Evolutionary conservation across 345 rosid species (phyloP), one percentile per base, ranked within the genome.

Genomic region (Salix exigua): DNA sequence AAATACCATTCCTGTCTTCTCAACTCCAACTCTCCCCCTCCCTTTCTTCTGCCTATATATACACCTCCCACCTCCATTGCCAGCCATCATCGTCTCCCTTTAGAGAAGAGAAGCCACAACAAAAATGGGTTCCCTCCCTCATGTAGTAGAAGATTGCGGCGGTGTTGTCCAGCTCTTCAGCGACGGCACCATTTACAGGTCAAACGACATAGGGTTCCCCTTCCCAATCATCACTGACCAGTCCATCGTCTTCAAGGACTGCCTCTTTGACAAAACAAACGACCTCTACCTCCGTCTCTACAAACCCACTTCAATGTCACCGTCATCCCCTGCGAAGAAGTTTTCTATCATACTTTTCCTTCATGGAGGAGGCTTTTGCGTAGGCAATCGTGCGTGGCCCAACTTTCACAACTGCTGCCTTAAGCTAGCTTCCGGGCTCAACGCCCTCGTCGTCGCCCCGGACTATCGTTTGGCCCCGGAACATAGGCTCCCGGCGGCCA

Each of bases 311-410:
- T 78, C 76, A 2, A 3, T 37, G 26, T 25, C 62, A 11, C 14
- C 18, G 1, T 14, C 58, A 61, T 25, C 35, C 18, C 63, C 63
- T 23, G 4, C 63, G 10, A 9, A 55, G 2, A 80, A 75, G 74
- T 66, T 81, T 51, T 71, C 80, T 9, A 13, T 81, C 25, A 9
- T 81, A 2, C n/a, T 81, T 30, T 81, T 50, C 76, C 25, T 94
- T 76, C 98, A 91, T 66, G 98, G 98, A 1, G 98, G 98, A 3
- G 98, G 98, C 0, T 94, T 94, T 58, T 94, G 97, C 67, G 80
- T 92, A 2, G 97, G 98, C 46, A 89, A 97, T 7, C 86, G 91
- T 3, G 63, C 70, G 42, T 94, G 96, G 97, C 96, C 97, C 25
- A 89, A 79, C 82, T 85, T 76, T 38, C 97, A 92, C 81, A 92